These are phyloP conservation scores for Scheffersomyces stambukii DNA, from an alignment of 1,139 yeast genomes.

Conservation along the genomic window DNA sequence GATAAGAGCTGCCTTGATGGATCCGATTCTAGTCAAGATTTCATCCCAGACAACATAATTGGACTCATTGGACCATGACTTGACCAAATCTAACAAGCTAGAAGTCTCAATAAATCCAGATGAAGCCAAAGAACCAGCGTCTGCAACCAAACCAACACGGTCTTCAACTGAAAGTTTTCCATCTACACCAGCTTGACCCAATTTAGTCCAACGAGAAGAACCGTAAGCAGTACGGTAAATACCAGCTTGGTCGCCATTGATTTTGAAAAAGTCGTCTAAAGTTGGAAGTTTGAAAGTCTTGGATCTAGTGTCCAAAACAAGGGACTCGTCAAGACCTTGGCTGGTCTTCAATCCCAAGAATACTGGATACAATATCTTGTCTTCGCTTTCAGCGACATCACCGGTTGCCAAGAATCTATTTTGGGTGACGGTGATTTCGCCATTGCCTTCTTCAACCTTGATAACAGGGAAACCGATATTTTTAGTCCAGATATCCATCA, in stretches of 20 bases:
- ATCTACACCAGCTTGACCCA: constrained; percentile 64
- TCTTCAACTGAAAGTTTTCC: constrained; percentile 76
- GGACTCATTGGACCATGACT: constrained; percentile 63
- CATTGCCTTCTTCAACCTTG: constrained; percentile 44
- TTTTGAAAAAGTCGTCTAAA: constrained; percentile 60
- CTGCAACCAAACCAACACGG: constrained; percentile 82
- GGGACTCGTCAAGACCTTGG: constrained; percentile 59
- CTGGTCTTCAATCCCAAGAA: constrained; percentile 74
- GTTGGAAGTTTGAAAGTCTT: constrained; percentile 41
- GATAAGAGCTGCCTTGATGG: constrained; percentile 62
- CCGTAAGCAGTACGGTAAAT: constrained; percentile 78
- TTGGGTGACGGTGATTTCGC: constrained; percentile 57
- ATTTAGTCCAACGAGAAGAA: constrained; percentile 66
- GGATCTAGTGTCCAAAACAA: constrained; percentile 55
- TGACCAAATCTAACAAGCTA: constrained; percentile 59
- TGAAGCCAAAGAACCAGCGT: constrained; percentile 67
- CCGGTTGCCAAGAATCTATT: constrained; percentile 78
- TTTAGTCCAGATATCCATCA: constrained; percentile 84
- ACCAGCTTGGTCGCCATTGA: constrained; percentile 82
- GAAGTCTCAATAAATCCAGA: constrained; percentile 72
- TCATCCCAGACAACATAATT: constrained; percentile 80
- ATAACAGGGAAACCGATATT: constrained; percentile 81
- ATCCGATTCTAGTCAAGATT: constrained; percentile 50
- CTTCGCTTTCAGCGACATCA: constrained; percentile 69
- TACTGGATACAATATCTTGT: constrained; percentile 68